These are phyloP conservation scores for Ophiostoma piceae DNA, from an alignment of 2,329 filamentous ascomycete genomes.

Conservation along the genomic window DNA sequence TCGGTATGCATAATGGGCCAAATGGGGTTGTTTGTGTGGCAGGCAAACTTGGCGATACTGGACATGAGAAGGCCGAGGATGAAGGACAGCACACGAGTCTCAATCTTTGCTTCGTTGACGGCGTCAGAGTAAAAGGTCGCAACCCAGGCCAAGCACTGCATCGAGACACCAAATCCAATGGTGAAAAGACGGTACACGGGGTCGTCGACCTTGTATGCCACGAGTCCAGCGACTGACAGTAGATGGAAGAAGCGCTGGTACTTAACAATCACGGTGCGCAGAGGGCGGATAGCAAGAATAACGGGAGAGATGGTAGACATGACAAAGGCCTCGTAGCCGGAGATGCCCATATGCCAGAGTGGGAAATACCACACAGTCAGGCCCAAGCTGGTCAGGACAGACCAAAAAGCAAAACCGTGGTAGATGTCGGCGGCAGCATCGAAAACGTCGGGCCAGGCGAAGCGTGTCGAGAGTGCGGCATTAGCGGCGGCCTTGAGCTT, in stretches of 20 bases:
- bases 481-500: constrained; percentile 62
- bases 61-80: constrained; percentile 77
- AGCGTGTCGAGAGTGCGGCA: constrained; percentile 64
- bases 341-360: constrained; percentile 98
- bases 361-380: constrained; percentile 96
- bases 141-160: constrained; percentile 78
- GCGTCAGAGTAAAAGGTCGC: constrained; percentile 76
- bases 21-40: constrained; percentile 89
- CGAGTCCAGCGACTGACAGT: constrained; percentile 65
- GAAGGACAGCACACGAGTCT: constrained; percentile 77
- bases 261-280: constrained; percentile 63
- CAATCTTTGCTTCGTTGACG: constrained; percentile 66
- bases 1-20: constrained; percentile 89
- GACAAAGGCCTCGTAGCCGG: constrained; percentile 86
- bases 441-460: constrained; percentile 67
- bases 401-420: constrained; percentile 95
- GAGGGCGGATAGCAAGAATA: constrained; percentile 63
- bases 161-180: constrained; percentile 73
- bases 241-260: constrained; percentile 69
- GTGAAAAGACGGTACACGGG: constrained; percentile 73
- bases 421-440: constrained; percentile 86
- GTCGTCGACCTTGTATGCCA: constrained; percentile 69
- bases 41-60: constrained; percentile 85
- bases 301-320: constrained; percentile 79
- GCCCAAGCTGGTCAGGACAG: constrained; percentile 82